phyloP scores from a whole-genome alignment of 148 eudicot species.

The Arbutus unedo region DNA sequence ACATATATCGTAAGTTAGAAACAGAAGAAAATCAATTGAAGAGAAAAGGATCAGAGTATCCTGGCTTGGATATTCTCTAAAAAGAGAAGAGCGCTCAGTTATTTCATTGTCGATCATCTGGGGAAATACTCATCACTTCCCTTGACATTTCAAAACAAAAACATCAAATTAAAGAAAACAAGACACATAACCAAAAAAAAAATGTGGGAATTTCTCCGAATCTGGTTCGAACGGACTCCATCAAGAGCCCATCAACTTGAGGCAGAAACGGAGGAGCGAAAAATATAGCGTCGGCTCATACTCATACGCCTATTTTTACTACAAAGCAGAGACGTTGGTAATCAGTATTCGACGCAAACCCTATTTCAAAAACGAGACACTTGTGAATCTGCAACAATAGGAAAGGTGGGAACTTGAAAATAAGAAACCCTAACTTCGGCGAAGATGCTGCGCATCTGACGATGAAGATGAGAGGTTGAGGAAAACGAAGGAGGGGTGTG shows the following conservation, averaged over 20 bases:
- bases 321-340: neutral
- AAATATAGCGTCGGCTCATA: constrained; percentile 20
- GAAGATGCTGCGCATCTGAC: neutral
- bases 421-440: neutral
- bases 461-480: neutral
- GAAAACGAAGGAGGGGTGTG: neutral
- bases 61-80: constrained; percentile 22
- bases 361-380: neutral
- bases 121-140: constrained; percentile 23
- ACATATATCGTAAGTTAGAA: neutral
- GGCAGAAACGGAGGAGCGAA: constrained; percentile 5
- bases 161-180: neutral
- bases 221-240: neutral
- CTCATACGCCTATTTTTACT: constrained; percentile 6
- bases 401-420: neutral
- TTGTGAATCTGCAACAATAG: neutral
- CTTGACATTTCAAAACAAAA: neutral
- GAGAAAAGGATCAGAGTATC: constrained; percentile 22
- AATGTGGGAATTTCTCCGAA: neutral
- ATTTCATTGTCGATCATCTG: constrained; percentile 30
- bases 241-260: neutral
- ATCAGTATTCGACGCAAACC: constrained; percentile 17
- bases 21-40: neutral
- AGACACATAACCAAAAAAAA: too few relatives aligned
- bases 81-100: constrained; percentile 21